phyloP scores from a whole-genome alignment of 805 yeast species.

The Schizosaccharomyces japonicus region DNA sequence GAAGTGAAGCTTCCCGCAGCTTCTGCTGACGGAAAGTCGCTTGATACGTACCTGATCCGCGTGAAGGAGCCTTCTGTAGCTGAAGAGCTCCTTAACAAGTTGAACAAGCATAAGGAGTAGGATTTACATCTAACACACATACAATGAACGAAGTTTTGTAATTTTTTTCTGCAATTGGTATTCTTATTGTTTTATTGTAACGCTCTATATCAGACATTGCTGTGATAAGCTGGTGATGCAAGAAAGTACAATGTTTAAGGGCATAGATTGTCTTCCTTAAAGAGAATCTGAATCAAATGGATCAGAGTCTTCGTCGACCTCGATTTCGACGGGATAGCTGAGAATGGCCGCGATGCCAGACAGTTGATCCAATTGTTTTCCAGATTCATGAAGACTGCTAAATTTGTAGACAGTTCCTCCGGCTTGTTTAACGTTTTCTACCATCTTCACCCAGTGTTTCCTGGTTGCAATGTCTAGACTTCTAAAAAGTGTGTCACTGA shows the following conservation, averaged over 20 bases:
- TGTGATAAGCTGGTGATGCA: too few relatives aligned
- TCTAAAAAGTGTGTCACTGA: constrained; percentile 65
- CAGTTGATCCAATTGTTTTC: constrained; percentile 66
- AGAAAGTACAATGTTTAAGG: too few relatives aligned
- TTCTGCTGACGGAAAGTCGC: background rate
- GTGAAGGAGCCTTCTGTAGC: background rate
- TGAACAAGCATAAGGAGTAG: constrained; percentile 1
- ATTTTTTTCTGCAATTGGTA: too few relatives aligned
- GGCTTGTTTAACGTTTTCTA: constrained; percentile 38
- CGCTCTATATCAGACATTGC: too few relatives aligned
- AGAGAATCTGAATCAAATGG: too few relatives aligned
- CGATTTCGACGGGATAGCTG: constrained; percentile 48
- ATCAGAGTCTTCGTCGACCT: constrained; percentile 34
- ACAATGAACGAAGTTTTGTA: too few relatives aligned
- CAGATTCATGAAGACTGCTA: constrained; percentile 69
- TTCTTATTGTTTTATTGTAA: too few relatives aligned
- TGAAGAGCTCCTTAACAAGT: background rate
- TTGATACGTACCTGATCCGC: background rate
- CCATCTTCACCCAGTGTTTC: constrained; percentile 39
- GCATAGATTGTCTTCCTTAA: too few relatives aligned
- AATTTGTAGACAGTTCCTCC: constrained; percentile 66
- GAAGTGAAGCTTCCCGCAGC: background rate
- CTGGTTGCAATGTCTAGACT: constrained; percentile 48
- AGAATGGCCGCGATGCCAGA: constrained; percentile 80
- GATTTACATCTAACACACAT: too few relatives aligned